phyloP scores from a whole-genome alignment of 176 grass and related monocot species.

The Puya raimondii region DNA sequence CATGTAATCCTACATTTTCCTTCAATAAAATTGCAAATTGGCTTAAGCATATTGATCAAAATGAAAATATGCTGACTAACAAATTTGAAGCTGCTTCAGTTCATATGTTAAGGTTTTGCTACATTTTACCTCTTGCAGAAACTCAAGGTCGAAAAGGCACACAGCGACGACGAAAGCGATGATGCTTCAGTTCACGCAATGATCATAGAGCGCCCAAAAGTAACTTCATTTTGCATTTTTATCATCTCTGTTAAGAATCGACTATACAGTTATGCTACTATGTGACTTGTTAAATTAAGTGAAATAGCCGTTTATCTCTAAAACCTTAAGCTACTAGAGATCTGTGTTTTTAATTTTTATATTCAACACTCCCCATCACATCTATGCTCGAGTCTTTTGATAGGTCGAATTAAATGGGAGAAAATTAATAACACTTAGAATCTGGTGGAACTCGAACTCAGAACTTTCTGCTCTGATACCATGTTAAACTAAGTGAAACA shows the following conservation, averaged over 20 bases:
- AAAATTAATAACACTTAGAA: too few species aligned
- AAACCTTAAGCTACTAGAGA: too few species aligned
- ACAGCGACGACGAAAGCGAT: background rate
- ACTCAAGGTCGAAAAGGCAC: slow-evolving; percentile 7
- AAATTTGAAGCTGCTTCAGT: background rate
- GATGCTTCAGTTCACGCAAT: background rate
- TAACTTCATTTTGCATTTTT: background rate
- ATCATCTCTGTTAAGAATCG: too few species aligned
- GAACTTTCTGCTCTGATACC: too few species aligned
- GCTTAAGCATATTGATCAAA: background rate
- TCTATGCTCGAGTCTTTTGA: too few species aligned
- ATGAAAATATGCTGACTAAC: background rate
- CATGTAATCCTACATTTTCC: background rate
- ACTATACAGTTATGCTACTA: too few species aligned
- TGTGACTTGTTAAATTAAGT: too few species aligned
- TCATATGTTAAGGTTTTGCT: background rate
- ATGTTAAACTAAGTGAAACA: background rate
- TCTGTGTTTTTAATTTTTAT: too few species aligned
- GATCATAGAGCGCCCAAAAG: background rate
- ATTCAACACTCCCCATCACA: too few species aligned
- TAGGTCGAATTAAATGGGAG: too few species aligned
- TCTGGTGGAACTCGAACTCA: too few species aligned
- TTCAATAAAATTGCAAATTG: background rate
- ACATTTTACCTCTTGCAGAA: slow-evolving; percentile 4
- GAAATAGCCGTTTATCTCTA: too few species aligned